Percentiles rank a stretch among this genome's conserved stretches.
phyloP scores from a whole-genome alignment of 768 basidiomycete genomes.

The Epithele typhae region DNA sequence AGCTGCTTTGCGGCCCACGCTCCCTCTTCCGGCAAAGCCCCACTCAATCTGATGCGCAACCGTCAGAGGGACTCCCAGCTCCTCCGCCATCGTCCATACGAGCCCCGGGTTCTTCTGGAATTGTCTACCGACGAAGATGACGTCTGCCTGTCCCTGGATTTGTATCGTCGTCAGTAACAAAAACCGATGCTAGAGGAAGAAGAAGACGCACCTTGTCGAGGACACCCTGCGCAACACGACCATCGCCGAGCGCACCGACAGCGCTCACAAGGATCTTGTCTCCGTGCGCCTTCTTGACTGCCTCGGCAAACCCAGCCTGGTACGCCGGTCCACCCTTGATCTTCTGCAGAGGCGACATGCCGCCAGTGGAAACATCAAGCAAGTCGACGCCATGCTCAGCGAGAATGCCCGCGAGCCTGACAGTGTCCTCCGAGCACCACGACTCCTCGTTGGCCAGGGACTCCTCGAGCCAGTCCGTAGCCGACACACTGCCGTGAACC shows the following conservation, averaged over 20 bases:
- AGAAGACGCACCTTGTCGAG: conserved; percentile 37
- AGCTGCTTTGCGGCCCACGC: conserved; percentile 6
- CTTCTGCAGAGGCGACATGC: conserved; percentile 41
- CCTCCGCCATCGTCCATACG: conserved; percentile 49
- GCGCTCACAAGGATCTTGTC: conserved; percentile 41
- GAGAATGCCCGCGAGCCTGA: conserved; percentile 53
- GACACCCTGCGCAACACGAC: conserved; percentile 53
- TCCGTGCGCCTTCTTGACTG: conserved; percentile 42
- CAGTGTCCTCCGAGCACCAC: conserved; percentile 68
- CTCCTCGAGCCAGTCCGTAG: conserved; percentile 67
- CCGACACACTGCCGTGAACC: conserved; percentile 46
- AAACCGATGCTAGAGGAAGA: too few relatives aligned
- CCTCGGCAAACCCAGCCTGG: conserved; percentile 14
- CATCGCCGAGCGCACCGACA: conserved; percentile 54
- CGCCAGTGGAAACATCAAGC: conserved; percentile 67
- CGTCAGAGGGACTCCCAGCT: conserved; percentile 44
- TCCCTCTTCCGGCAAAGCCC: conserved; percentile 38
- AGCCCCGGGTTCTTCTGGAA: conserved; percentile 60
- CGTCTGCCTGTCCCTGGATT: conserved; percentile 55
- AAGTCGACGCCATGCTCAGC: conserved; percentile 65
- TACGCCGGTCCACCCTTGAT: conserved; percentile 32
- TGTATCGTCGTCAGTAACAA: too few relatives aligned
- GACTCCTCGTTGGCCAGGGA: conserved; percentile 51
- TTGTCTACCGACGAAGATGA: conserved; percentile 31
- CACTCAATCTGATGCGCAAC: conserved; percentile 53